phyloP scores from a whole-genome alignment of 1,284 basidiomycete species.

The Athelia psychrophila region DNA sequence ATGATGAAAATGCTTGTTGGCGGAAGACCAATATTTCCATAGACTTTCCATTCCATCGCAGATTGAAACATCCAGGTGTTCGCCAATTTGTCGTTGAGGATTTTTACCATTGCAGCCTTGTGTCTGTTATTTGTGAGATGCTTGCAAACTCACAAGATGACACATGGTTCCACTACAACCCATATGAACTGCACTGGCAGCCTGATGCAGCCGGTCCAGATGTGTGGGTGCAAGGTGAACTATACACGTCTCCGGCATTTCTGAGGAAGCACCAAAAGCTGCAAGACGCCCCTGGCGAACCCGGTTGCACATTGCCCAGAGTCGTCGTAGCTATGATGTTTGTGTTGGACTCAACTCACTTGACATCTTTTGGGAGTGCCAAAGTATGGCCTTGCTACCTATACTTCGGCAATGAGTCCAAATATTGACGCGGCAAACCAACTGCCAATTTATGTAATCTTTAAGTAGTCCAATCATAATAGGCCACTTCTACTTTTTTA shows the following conservation, averaged over 20 bases:
- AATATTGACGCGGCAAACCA: conserved; percentile 26
- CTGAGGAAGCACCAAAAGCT: conserved; percentile 21
- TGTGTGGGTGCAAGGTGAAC: conserved; percentile 19
- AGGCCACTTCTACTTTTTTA: too few relatives aligned
- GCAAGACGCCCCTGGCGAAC: conserved; percentile 9
- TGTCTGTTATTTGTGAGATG: not conserved
- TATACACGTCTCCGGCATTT: conserved; percentile 28
- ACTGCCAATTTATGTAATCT: conserved; percentile 24
- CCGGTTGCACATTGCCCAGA: conserved; percentile 15
- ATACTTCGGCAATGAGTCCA: conserved; percentile 32
- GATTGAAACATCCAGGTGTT: not conserved
- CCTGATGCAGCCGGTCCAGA: not conserved
- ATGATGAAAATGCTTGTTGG: not conserved
- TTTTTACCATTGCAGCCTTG: not conserved
- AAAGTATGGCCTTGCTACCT: conserved; percentile 36
- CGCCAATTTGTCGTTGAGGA: not conserved
- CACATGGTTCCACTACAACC: not conserved
- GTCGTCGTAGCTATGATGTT: conserved; percentile 28
- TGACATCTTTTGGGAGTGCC: conserved; percentile 30
- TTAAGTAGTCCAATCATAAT: too few relatives aligned
- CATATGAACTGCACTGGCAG: not conserved
- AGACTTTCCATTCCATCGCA: not conserved
- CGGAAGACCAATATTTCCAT: not conserved
- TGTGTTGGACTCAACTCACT: conserved; percentile 34
- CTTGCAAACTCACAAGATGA: not conserved